These are phyloP conservation scores for Mycena crocata DNA, from an alignment of 768 basidiomycete species.

Conservation along the genomic window DNA sequence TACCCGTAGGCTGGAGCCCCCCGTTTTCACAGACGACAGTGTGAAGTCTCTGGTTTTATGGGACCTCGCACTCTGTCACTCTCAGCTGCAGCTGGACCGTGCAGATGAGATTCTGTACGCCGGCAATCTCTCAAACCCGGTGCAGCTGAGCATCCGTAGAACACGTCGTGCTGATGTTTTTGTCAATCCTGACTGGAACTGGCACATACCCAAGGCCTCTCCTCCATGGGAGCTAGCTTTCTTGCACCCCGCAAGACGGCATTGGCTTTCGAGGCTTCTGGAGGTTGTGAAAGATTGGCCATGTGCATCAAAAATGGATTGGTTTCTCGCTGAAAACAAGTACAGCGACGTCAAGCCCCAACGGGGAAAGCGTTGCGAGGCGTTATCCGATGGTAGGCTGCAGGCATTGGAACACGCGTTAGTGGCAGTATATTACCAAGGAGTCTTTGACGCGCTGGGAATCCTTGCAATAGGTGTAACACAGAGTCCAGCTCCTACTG, in stretches of 20 bases:
- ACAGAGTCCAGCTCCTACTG: background rate
- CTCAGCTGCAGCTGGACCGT: background rate
- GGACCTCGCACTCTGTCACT: background rate
- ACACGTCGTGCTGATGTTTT: background rate
- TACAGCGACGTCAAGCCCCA: no score
- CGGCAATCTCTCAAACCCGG: background rate
- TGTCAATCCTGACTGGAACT: background rate
- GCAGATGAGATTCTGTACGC: background rate
- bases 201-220: background rate
- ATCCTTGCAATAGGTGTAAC: background rate
- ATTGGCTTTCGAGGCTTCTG: background rate
- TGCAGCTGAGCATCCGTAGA: background rate
- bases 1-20: background rate
- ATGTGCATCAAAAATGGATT: background rate
- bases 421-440: background rate
- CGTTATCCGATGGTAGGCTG: background rate
- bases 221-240: background rate
- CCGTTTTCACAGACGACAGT: background rate
- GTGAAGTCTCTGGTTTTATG: background rate
- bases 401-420: background rate
- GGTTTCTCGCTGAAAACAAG: background rate
- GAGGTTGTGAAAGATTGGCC: background rate
- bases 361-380: background rate
- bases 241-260: background rate
- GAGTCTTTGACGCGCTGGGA: background rate